Conservation (phyloP, 169 alveolate species). For the Cryptosporidium felis region DNA sequence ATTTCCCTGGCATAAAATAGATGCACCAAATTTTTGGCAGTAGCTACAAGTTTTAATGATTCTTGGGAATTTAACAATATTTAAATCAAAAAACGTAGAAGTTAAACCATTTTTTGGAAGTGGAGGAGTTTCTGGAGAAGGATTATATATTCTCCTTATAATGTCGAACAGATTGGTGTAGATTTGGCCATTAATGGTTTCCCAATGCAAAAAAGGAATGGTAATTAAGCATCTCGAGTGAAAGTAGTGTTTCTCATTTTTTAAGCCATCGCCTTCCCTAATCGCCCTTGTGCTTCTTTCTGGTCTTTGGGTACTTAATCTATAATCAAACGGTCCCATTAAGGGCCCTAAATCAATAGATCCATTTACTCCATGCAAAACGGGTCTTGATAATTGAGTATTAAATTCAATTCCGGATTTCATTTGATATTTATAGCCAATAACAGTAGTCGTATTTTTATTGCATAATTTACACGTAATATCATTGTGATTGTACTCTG, state of each 20-base stretch:
- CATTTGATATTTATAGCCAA: constrained; percentile 7
- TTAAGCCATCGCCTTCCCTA: not conserved
- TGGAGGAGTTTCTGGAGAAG: not conserved
- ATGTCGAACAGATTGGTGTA: constrained; percentile 65
- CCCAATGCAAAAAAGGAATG: constrained; percentile 56
- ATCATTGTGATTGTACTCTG: not conserved
- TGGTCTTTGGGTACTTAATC: constrained; percentile 1
- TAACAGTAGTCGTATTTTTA: constrained; percentile 4
- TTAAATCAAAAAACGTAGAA: constrained; percentile 37
- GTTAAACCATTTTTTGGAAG: constrained; percentile 7
- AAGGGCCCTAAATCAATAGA: constrained; percentile 66
- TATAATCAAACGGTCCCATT: constrained; percentile 59
- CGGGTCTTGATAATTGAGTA: not conserved
- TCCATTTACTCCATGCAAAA: constrained; percentile 67
- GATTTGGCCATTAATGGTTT: constrained; percentile 9
- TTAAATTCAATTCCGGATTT: constrained; percentile 27
- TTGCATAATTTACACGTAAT: constrained; percentile 29
- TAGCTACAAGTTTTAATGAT: constrained; percentile 4
- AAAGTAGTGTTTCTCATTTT: not conserved
- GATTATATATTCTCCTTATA: constrained; percentile 16
- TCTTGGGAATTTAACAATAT: constrained; percentile 23
- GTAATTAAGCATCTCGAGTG: constrained; percentile 61
- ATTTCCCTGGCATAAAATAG: constrained; percentile 37
- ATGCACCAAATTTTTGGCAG: constrained; percentile 53
- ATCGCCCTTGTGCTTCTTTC: not conserved